Conservation (phyloP, 805 yeast species). For the Cyberlindnera euphorbiae region DNA sequence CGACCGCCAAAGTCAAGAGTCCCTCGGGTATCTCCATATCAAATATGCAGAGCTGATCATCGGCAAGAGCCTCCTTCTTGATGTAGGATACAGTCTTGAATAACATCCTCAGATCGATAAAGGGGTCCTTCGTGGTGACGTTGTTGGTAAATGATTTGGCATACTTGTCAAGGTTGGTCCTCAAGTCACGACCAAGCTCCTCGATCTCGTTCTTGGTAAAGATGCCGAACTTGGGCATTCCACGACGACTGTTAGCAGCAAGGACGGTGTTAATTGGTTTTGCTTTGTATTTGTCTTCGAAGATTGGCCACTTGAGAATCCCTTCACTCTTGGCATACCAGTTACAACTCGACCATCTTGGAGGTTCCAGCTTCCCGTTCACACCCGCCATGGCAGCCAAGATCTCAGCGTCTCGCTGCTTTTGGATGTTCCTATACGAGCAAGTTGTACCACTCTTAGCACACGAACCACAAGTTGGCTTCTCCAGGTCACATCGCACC, state of each 20-base stretch:
- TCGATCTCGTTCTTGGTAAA: constrained; percentile 9
- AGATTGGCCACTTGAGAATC: constrained; percentile 20
- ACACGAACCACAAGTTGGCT: constrained; percentile 44
- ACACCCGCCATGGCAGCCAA: constrained; percentile 8
- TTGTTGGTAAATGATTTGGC: constrained; percentile 13
- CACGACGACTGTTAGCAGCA: constrained; percentile 5
- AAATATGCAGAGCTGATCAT: constrained; percentile 6
- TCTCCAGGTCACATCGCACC: constrained; percentile 43
- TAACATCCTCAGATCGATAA: constrained; percentile 10
- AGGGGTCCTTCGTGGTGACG: constrained; percentile 22
- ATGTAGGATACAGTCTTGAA: constrained; percentile 12
- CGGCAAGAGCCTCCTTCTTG: not conserved
- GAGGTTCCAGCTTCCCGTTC: constrained; percentile 6
- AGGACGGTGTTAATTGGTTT: constrained; percentile 11
- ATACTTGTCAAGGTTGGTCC: constrained; percentile 6
- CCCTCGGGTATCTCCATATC: constrained; percentile 11
- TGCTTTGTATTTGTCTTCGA: constrained; percentile 9
- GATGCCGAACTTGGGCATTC: constrained; percentile 8
- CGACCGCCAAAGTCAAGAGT: constrained; percentile 13
- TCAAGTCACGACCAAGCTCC: constrained; percentile 6
- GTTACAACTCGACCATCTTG: constrained; percentile 19
- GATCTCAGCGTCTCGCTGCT: constrained; percentile 1
- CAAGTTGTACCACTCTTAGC: constrained; percentile 14
- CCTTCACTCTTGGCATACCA: constrained; percentile 21
- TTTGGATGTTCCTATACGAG: constrained; percentile 11